Evolutionary conservation across 2,329 filamentous ascomycete genomes (phyloP), one percentile per base, ranked within the genome.

Genomic region (Cercospora sp.): DNA sequence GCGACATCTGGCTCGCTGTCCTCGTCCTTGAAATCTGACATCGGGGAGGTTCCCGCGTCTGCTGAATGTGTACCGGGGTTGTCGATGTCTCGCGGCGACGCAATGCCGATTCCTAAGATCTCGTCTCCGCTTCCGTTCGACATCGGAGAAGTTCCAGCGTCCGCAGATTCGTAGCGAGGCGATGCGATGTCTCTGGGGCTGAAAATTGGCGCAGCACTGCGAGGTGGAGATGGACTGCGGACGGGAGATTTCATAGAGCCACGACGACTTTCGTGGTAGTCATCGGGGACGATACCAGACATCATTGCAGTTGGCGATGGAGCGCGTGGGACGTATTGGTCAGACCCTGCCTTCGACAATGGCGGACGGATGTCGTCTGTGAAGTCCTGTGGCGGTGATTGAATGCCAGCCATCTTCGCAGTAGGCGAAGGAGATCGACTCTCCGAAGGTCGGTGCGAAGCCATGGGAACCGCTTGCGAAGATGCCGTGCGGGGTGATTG

Each of bases 401-500:
- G 62, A 4, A 66, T 28, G 43, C 64, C 57, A 30, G 64, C 57
- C 58, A 66, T 66, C 30, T 53, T 37, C 13, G 64, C 40, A 21
- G 64, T 66, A 16, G 64, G 64, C 21, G 64, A 61, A 5, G 64
- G 55, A 37, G 51, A 57, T 2, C 62, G 51, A 24, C 62, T 57
- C 18, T 43, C 10, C 8, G 51, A 57, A 26, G 18, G 62, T 21
- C 34, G 37, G 12, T 61, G 37, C 5, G 40, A 49, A n/a, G 61
- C 43, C 57, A 68, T 65, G 13, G 66, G 66, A 24, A 68, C 63
- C 1, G 66, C 66, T 59, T 68, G 66, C 26, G 66, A 68, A 57
- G 66, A 68, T 12, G 66, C 66, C n/a, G 66, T 68, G 28, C 66
- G 66, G 13, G 66, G 66, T 8, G 62, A 66, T 7, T 61, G 64